Evolutionary conservation across 2,329 filamentous ascomycete species (phyloP), one percentile per base, ranked within the genome.

Genomic region (Fusarium equiseti): DNA sequence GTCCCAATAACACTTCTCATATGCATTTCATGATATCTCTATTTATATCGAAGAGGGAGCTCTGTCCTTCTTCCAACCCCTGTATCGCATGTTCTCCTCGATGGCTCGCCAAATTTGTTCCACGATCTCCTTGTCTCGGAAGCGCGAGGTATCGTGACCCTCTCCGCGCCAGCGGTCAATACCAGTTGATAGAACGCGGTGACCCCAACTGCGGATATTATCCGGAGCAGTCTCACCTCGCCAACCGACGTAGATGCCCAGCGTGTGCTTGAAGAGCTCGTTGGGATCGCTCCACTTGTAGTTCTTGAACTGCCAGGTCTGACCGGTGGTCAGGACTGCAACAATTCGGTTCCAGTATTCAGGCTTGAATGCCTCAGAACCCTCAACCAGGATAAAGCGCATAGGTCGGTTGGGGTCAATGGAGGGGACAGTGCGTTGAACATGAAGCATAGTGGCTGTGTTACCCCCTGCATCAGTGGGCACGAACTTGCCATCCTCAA

Each of bases 321-420:
- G 96, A 35, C 96, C 96, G 0, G 96, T 99, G 0, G 96, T 99
- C 83, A 99, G 98, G 61, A 99, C 95, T 15, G 93, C 96, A 3
- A 98, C 96, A 9, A 99, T 92, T 54, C 95, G 91, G 76, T 91
- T 91, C 96, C 96, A 99, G 84, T 98, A 98, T 78, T 98, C 95
- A 1, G 96, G 96, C 80, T 97, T 97, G 87, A 99, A 99, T 80
- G 96, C 92, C 78, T 97, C 91, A 0, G 95, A 92, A 20, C 91
- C 92, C 80, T 99, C 96, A 57, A 98, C 95, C 42, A 99, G 90
- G 78, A 98, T 97, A 84, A 99, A 99, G 49, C 95, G 93, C 77
- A 96, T 89, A 2, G 94, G 91, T 18, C 91, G 90, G 56, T 85
- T 83, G 5, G 91, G 84, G 77, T 93, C 90, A 72, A 96, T 87